Conservation (phyloP, 495 filamentous ascomycete genomes). For the Hypoxylon lienhwacheense region DNA sequence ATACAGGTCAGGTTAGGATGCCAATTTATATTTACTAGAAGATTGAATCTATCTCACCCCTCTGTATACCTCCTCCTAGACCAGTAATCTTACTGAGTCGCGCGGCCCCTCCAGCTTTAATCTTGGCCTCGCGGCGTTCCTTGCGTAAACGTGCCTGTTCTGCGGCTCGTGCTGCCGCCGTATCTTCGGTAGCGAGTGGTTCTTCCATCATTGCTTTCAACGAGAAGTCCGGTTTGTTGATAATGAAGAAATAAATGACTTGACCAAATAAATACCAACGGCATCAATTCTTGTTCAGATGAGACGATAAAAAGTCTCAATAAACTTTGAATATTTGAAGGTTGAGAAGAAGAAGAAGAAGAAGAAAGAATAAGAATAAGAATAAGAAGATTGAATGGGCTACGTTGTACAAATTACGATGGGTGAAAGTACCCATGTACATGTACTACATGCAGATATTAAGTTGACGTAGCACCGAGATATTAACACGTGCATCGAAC, state of each 20-base stretch:
- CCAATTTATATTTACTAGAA: neutral
- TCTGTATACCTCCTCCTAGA: slow-evolving; percentile 64
- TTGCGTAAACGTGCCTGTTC: slow-evolving; percentile 83
- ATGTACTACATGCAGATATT: neutral
- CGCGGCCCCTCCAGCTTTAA: slow-evolving; percentile 75
- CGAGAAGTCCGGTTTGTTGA: too few species aligned
- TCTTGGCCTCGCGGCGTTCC: slow-evolving; percentile 87
- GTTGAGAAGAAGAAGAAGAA: neutral
- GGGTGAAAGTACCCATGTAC: neutral
- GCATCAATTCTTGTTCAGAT: too few species aligned
- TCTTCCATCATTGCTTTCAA: slow-evolving; percentile 39
- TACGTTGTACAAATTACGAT: slow-evolving; percentile 22
- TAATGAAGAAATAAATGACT: too few species aligned
- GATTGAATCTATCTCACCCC: slow-evolving; percentile 40
- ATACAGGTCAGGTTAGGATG: slow-evolving; percentile 2
- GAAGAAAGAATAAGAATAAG: neutral
- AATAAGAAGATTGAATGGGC: slow-evolving; percentile 4
- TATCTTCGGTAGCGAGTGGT: slow-evolving; percentile 37
- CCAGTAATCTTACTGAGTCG: slow-evolving; percentile 85
- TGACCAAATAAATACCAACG: too few species aligned
- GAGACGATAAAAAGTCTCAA: too few species aligned
- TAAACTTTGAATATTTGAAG: neutral
- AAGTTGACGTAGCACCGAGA: slow-evolving; percentile 25
- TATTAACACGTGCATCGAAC: neutral
- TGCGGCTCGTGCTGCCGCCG: slow-evolving; percentile 64